Conservation (phyloP, 1,284 basidiomycete species). For the Heterobasidion annosum region DNA sequence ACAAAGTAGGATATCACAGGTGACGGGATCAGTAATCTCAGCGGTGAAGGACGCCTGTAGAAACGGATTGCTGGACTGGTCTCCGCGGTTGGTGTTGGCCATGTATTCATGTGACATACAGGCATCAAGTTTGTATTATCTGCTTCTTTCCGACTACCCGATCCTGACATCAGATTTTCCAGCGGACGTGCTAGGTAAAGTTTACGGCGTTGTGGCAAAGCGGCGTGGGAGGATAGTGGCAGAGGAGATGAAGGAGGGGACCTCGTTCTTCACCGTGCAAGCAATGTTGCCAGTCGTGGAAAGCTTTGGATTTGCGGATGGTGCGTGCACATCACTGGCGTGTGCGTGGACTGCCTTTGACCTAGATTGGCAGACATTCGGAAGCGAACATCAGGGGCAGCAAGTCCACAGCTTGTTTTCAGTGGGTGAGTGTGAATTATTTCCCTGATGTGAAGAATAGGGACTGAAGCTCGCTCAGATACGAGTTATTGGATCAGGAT, state of each 20-base stretch:
- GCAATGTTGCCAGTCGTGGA: constrained; percentile 94
- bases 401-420: constrained; percentile 95
- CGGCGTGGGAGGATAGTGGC: constrained; percentile 88
- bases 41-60: constrained; percentile 85
- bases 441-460: constrained; percentile 2
- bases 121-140: constrained; percentile 71
- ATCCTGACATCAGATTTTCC: constrained; percentile 6
- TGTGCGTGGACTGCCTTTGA: background rate
- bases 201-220: constrained; percentile 91
- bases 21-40: constrained; percentile 86
- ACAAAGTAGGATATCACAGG: constrained; percentile 64
- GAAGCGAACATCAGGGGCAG: constrained; percentile 93
- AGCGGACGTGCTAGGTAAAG: constrained; percentile 97
- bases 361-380: constrained; percentile 67
- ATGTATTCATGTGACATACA: constrained; percentile 99
- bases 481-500: constrained; percentile 86
- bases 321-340: constrained; percentile 28
- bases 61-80: constrained; percentile 92
- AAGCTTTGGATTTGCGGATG: constrained; percentile 96
- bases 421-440: constrained; percentile 57
- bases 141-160: background rate
- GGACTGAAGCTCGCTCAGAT: constrained; percentile 48
- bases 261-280: constrained; percentile 88
- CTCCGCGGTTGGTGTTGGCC: constrained; percentile 91
- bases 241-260: constrained; percentile 99